Percentiles rank a stretch among this genome's conserved stretches.
These are phyloP conservation scores for Rhizopogon vulgaris DNA, from an alignment of 768 basidiomycete genomes.

Conservation along the genomic window DNA sequence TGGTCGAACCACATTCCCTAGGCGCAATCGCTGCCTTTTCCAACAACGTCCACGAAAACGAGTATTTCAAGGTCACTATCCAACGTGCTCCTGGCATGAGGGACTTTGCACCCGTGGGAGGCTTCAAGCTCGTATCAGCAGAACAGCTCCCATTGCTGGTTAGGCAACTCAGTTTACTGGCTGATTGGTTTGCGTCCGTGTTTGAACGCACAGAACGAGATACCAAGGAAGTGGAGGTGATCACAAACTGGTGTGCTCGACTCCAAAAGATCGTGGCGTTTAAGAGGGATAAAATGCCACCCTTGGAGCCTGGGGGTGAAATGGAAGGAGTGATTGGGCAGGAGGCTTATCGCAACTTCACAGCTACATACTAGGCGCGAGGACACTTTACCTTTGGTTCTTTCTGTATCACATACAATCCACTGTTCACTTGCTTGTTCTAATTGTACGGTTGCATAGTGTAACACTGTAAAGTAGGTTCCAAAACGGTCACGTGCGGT, in stretches of 20 bases:
- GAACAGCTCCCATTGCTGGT: slow-evolving; percentile 82
- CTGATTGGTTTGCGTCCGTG: slow-evolving; percentile 87
- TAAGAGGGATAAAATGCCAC: slow-evolving; percentile 15
- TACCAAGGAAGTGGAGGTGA: slow-evolving; percentile 66
- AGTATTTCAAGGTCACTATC: slow-evolving; percentile 93
- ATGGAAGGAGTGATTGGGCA: slow-evolving; percentile 44
- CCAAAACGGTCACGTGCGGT: no score
- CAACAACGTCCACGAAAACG: slow-evolving; percentile 79
- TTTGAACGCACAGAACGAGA: slow-evolving; percentile 71
- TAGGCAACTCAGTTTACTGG: slow-evolving; percentile 79
- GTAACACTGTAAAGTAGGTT: not conserved
- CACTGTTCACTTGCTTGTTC: not conserved
- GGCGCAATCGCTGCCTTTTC: slow-evolving; percentile 83
- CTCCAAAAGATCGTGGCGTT: slow-evolving; percentile 77
- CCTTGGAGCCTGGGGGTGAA: slow-evolving; percentile 17
- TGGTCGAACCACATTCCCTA: slow-evolving; percentile 88
- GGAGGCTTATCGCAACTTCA: slow-evolving; percentile 53
- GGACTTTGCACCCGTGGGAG: slow-evolving; percentile 88
- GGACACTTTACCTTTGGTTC: not conserved
- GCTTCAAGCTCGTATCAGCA: slow-evolving; percentile 91
- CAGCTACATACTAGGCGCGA: slow-evolving; percentile 36
- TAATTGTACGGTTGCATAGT: not conserved
- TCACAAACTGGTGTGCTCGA: slow-evolving; percentile 84
- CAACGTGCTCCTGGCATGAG: slow-evolving; percentile 89
- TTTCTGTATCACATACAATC: not conserved